Conservation (phyloP, 2,329 filamentous ascomycete species). For the Stenocarpella maydis region DNA sequence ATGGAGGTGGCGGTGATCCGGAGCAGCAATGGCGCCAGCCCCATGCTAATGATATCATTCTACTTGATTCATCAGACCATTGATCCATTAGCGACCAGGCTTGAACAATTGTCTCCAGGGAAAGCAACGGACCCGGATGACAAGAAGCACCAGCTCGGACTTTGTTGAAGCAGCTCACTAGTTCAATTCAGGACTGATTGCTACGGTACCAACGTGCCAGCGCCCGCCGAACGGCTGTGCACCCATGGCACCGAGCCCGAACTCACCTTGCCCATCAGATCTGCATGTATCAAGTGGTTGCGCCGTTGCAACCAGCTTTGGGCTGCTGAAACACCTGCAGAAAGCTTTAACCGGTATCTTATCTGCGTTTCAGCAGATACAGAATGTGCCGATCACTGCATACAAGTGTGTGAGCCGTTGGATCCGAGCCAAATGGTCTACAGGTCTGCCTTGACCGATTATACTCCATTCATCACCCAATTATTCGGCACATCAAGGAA, state of each 20-base stretch:
- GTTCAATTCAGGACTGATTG: constrained; percentile 15
- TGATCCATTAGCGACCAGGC: background rate
- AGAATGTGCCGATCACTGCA: background rate
- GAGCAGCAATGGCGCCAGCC: background rate
- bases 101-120: background rate
- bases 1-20: constrained; percentile 18
- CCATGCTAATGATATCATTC: background rate
- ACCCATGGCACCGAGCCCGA: background rate
- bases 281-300: constrained; percentile 22
- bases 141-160: constrained; percentile 7
- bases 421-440: constrained; percentile 16
- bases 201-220: constrained; percentile 13
- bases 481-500: background rate
- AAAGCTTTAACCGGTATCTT: background rate
- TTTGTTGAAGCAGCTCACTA: constrained; percentile 17
- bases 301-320: background rate
- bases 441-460: background rate
- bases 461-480: background rate
- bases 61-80: background rate
- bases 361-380: constrained; percentile 3
- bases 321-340: constrained; percentile 2
- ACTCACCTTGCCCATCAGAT: constrained; percentile 2
- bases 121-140: background rate
- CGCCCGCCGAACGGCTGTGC: constrained; percentile 9
- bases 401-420: constrained; percentile 4